Percentiles rank a stretch among this genome's conserved stretches.
Evolutionary conservation across 176 grass and related monocot species (phyloP).

Genomic region (Guadua angustifolia): DNA sequence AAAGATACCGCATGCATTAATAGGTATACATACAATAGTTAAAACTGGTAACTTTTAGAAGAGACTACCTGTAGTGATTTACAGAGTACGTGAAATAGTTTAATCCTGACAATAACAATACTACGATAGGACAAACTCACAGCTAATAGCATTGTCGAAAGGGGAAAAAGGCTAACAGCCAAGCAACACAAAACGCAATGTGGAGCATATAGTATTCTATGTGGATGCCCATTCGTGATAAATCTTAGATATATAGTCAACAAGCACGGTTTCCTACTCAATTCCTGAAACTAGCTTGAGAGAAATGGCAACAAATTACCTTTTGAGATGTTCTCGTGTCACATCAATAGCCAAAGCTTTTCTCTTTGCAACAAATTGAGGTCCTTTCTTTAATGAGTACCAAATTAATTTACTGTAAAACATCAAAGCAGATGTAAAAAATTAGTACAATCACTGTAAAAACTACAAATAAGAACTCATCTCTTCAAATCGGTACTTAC

Average conservation of each 20-base stretch:
- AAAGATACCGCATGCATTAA: not conserved
- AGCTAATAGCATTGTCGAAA: not conserved
- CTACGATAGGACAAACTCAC: not conserved
- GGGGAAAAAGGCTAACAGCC: not conserved
- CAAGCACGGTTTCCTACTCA: not conserved
- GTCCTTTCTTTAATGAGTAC: slow-evolving; percentile 83
- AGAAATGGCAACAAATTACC: slow-evolving; percentile 56
- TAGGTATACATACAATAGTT: not conserved
- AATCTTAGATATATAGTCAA: not conserved
- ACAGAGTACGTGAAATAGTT: slow-evolving; percentile 1
- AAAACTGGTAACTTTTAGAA: not conserved
- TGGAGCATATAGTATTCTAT: not conserved
- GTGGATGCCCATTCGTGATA: not conserved
- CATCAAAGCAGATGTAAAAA: slow-evolving; percentile 28
- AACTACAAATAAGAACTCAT: not conserved
- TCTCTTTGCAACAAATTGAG: slow-evolving; percentile 86
- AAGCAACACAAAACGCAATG: not conserved
- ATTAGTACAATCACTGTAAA: slow-evolving; percentile 16
- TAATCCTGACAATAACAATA: not conserved
- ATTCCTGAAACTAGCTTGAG: not conserved
- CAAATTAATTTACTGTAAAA: slow-evolving; percentile 69
- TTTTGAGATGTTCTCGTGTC: slow-evolving; percentile 82
- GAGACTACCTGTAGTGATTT: not conserved
- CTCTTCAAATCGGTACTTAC: slow-evolving; percentile 50
- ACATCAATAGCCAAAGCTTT: slow-evolving; percentile 90